Conservation (phyloP, 352 stramenopile species). For the Globisporangium polare region DNA sequence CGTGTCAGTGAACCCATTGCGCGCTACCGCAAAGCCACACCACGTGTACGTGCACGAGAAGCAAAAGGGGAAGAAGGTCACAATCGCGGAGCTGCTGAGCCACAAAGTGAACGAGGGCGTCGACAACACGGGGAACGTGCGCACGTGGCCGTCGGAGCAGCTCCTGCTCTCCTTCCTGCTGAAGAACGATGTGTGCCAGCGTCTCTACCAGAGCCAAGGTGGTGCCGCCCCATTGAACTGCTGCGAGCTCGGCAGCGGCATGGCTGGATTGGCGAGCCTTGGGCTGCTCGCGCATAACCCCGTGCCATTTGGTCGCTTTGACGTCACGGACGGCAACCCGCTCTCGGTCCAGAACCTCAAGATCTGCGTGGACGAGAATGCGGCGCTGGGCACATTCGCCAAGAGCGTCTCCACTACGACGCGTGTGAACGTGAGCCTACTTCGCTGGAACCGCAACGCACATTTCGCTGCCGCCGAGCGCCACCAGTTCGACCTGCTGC, state of each 20-base stretch:
- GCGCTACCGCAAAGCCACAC: neutral
- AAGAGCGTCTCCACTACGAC: neutral
- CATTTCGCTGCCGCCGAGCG: slow-evolving; percentile 22
- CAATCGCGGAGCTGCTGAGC: slow-evolving; percentile 63
- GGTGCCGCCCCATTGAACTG: slow-evolving; percentile 26
- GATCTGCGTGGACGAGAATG: slow-evolving; percentile 59
- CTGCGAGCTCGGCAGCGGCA: slow-evolving; percentile 74
- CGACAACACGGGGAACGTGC: slow-evolving; percentile 88
- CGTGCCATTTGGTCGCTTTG: slow-evolving; percentile 33
- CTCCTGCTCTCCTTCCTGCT: slow-evolving; percentile 68
- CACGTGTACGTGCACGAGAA: slow-evolving; percentile 66
- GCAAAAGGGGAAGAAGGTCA: slow-evolving; percentile 45
- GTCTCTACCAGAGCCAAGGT: slow-evolving; percentile 17
- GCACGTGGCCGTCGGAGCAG: slow-evolving; percentile 80
- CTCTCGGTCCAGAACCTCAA: slow-evolving; percentile 63
- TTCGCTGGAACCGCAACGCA: slow-evolving; percentile 63
- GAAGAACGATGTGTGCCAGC: slow-evolving; percentile 26
- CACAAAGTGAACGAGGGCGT: slow-evolving; percentile 75
- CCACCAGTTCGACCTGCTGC: slow-evolving; percentile 71
- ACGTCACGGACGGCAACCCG: slow-evolving; percentile 78
- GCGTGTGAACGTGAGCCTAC: slow-evolving; percentile 31
- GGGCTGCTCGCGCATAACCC: slow-evolving; percentile 50
- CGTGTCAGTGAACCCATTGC: slow-evolving; percentile 5
- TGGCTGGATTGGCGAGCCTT: slow-evolving; percentile 68
- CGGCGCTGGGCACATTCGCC: slow-evolving; percentile 18